Conservation (phyloP, 371 early-diverging fungal species). For the Blakeslea trispora region DNA sequence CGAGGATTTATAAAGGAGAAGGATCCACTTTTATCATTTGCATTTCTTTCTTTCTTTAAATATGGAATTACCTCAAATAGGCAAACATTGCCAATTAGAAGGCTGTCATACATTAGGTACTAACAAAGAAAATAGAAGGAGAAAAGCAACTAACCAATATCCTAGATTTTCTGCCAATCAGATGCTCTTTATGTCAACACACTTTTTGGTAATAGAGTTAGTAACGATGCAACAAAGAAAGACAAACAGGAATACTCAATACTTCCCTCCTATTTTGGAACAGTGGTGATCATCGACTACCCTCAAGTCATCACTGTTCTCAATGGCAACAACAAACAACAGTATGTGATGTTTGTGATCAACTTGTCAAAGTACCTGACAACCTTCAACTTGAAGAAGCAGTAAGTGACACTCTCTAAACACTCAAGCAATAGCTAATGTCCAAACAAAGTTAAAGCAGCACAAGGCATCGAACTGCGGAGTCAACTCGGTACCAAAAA, state of each 20-base stretch:
- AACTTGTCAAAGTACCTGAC: constrained; percentile 15
- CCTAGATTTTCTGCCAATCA: constrained; percentile 37
- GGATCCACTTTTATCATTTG: too few relatives aligned
- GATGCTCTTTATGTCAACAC: constrained; percentile 32
- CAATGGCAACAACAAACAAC: constrained; percentile 20
- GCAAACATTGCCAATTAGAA: constrained; percentile 29
- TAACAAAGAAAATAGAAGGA: too few relatives aligned
- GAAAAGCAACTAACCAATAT: not conserved
- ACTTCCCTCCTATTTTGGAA: too few relatives aligned
- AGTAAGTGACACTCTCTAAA: constrained; percentile 10
- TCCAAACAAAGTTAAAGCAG: constrained; percentile 21
- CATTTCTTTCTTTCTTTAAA: constrained; percentile 4
- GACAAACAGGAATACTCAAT: too few relatives aligned
- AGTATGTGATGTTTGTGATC: constrained; percentile 24
- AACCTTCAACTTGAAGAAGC: constrained; percentile 7
- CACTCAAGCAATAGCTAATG: too few relatives aligned
- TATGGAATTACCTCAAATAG: constrained; percentile 45
- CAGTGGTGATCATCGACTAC: constrained; percentile 39
- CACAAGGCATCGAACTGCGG: too few relatives aligned
- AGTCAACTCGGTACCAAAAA: too few relatives aligned
- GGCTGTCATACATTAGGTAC: constrained; percentile 32
- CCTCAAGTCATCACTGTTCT: constrained; percentile 26
- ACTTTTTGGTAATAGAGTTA: constrained; percentile 21
- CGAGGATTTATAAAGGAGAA: too few relatives aligned
- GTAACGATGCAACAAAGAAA: not conserved